Base-by-base conservation (phyloP, 306 rosid species). In the Mimosa bimucronata region DNA sequence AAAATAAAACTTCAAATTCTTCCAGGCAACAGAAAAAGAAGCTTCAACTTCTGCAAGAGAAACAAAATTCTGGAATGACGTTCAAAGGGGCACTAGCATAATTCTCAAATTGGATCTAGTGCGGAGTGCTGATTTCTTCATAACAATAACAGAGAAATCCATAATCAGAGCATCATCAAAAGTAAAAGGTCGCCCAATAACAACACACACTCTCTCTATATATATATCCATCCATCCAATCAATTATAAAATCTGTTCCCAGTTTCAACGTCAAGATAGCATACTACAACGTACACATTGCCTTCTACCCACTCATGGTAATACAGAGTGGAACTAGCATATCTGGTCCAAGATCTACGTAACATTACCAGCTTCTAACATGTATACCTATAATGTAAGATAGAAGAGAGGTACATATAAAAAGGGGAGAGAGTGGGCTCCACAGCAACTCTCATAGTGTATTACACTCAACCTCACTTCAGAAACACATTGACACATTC, bases 231-330 rank as follows among this genome's bases (percentile, higher is more conserved):
- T n/a, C n/a, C n/a, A 8, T 57, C 65, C 65, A 9, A 57, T n/a
- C 10, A 21, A 16, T 30, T 25, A 25, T 58, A 58, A 25, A 31
- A 2, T 25, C 15, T 58, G 31, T 58, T 58, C 18, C 34, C 30
- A 58, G 66, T 25, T 58, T 58, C 34, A 11, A 58, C 2, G 66
- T 25, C 46, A 19, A 37, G 6, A 66, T 37, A 37, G 26, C 72
- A 37, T 38, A 37, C 48, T n/a, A 15, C 18, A 40, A 38, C 50
- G n/a, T 21, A 19, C 72, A 66, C 6, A 21, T n/a, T 55, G 9
- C 62, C 21, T 66, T 66, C n/a, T 34, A 30, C n/a, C 37, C 75
- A 31, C 72, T 66, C 70, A 85, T 88, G 85, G 60, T 38, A 79
- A 31, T 75, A 78, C 65, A 66, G 61, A 73, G 62, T 60, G 71